These are phyloP conservation scores for Rhizophagus clarus DNA, from an alignment of 192 early-diverging fungal genomes.

Conservation along the genomic window DNA sequence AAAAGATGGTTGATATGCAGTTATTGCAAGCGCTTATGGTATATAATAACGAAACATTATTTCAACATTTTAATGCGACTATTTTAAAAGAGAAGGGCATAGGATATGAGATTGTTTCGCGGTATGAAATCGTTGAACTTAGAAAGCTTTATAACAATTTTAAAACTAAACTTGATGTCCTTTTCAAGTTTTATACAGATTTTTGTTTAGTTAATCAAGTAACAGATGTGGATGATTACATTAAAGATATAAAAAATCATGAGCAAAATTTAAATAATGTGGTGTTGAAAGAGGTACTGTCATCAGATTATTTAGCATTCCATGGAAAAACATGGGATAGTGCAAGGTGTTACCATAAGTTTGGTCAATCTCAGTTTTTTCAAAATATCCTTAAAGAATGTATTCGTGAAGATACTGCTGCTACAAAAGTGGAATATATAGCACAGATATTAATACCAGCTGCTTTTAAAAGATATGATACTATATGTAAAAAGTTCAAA, in stretches of 20 bases:
- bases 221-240: background rate
- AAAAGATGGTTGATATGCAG: background rate
- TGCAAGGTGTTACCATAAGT: background rate
- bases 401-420: background rate
- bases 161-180: background rate
- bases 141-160: background rate
- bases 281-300: background rate
- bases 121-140: background rate
- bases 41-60: background rate
- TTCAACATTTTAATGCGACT: background rate
- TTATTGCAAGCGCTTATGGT: background rate
- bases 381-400: background rate
- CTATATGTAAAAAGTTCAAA: background rate
- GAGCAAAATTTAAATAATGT: background rate
- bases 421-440: background rate
- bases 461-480: background rate
- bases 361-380: background rate
- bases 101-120: background rate
- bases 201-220: background rate
- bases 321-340: background rate
- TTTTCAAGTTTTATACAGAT: background rate
- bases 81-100: background rate
- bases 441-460: background rate
- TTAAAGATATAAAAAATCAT: background rate
- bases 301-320: background rate